Conservation (phyloP, 2,329 filamentous ascomycete species). For the Lecanoromycetidae sp. region DNA sequence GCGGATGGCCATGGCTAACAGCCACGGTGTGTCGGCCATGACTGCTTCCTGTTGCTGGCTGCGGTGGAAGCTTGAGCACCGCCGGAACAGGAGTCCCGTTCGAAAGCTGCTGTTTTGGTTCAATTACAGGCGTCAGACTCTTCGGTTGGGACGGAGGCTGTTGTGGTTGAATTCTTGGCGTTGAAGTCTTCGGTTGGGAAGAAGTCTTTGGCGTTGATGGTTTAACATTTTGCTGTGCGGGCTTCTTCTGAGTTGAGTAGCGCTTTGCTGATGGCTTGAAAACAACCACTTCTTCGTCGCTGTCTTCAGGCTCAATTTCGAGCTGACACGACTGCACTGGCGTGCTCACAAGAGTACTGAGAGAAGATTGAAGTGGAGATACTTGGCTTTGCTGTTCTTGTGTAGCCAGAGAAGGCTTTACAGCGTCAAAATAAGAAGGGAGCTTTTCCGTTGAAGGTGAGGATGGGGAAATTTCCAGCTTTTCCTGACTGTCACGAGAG, state of each 20-base stretch:
- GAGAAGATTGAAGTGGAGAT: too few species aligned
- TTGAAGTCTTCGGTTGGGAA: conserved; percentile 4
- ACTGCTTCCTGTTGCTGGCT: too few species aligned
- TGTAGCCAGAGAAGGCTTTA: not conserved
- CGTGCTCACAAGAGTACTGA: too few species aligned
- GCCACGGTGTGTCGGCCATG: conserved; percentile 1
- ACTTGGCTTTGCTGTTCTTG: too few species aligned
- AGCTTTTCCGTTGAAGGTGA: not conserved
- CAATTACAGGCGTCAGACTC: too few species aligned
- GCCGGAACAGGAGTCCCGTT: too few species aligned
- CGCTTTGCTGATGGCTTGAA: conserved; percentile 18
- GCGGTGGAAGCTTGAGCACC: too few species aligned
- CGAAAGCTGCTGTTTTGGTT: too few species aligned
- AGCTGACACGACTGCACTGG: not conserved
- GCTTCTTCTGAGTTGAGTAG: conserved; percentile 16
- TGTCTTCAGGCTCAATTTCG: conserved; percentile 10
- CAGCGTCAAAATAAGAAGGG: not conserved
- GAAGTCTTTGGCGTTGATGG: conserved; percentile 10
- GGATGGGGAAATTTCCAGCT: not conserved
- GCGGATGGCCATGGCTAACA: conserved; percentile 1
- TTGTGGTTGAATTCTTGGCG: not conserved
- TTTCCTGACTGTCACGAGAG: not conserved
- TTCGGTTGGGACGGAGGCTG: not conserved
- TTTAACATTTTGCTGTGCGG: conserved; percentile 11
- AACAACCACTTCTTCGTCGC: conserved; percentile 18